Base-by-base conservation (phyloP, 768 basidiomycete species). In the Floccularia luteovirens region DNA sequence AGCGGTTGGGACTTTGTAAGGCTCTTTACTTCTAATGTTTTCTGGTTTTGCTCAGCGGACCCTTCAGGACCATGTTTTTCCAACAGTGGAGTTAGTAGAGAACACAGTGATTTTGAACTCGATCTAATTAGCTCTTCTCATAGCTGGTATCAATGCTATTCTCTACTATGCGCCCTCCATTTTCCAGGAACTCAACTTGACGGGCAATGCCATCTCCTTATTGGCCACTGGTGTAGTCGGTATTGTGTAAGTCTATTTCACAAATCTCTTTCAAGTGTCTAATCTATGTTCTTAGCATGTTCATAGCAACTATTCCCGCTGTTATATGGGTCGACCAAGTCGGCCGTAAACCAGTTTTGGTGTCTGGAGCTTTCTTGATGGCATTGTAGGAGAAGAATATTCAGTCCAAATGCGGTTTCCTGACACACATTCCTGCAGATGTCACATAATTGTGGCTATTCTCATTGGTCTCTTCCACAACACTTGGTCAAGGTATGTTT, bases 321-420 rank as follows among this genome's bases (percentile, higher is more conserved):
- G 84, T 88, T 14, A 66, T 89, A n/a, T 88, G 78, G 67, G 73
- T 90, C 23, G 86, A 89, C 58, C 74, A 82, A 46, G 51, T 79
- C 19, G 87, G 85, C 16, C 75, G 86, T 24, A 83, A 79, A 57
- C 85, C 85, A 5, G 77, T 85, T 31, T 54, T 84, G 42, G 59
- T 83, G 17, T 81, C 78, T n/a, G 82, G 82, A 5, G 82, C 82
- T 3, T 77, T 86, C 59, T 49, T 80, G 30, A 86, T 84, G 82
- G 82, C 75, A 30, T 63, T 55, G 69, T 81, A 52, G 47, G 64
- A 7, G 16, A 34, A 10, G 13, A 10, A n/a, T 20, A 12, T 24
- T 24, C 14, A 37, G 11, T 37, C 6, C 10, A 14, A n/a, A n/a
- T 8, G 36, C 13, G 5, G 13, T 5, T 31, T 27, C 17, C 19